Conservation (phyloP, 2,329 filamentous ascomycete species). For the Hysterium pulicare region DNA sequence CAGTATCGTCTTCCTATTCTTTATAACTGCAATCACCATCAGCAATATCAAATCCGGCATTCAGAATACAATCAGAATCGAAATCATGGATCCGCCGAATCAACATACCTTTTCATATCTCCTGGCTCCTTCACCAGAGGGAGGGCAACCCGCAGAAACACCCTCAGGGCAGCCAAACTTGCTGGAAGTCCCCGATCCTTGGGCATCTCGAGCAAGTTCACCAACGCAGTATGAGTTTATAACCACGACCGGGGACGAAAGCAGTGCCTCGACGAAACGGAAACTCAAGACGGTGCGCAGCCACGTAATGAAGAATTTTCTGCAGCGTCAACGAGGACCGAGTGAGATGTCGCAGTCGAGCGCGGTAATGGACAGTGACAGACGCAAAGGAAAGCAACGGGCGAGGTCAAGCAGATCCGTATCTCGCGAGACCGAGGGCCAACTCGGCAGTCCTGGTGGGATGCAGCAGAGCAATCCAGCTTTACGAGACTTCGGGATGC, state of each 20-base stretch:
- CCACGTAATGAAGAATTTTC: slow-evolving; percentile 23
- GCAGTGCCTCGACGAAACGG: slow-evolving; percentile 10
- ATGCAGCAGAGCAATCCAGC: no score
- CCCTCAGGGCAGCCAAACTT: background rate
- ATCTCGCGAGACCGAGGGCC: slow-evolving; percentile 8
- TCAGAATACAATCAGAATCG: no score
- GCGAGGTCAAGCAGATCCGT: slow-evolving; percentile 12
- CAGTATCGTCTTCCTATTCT: no score
- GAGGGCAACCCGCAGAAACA: background rate
- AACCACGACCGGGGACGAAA: slow-evolving; percentile 16
- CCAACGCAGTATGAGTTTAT: slow-evolving; percentile 21
- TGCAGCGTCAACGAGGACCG: slow-evolving; percentile 18
- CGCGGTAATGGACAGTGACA: slow-evolving; percentile 4
- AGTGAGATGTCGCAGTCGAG: slow-evolving; percentile 6
- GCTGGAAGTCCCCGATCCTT: no score
- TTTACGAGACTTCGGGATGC: no score
- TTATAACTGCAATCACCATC: no score
- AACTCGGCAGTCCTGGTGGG: no score
- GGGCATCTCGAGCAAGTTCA: no score
- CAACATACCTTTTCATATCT: no score
- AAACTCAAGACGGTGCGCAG: slow-evolving; percentile 22
- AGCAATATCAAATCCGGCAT: no score
- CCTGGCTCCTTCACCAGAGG: no score
- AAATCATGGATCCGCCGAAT: no score
- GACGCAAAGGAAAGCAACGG: slow-evolving; percentile 11